A percentile compares a stretch with the other conserved stretches of the same genome.
phyloP scores from a whole-genome alignment of 306 rosid genomes.

The Medicago ruthenica region DNA sequence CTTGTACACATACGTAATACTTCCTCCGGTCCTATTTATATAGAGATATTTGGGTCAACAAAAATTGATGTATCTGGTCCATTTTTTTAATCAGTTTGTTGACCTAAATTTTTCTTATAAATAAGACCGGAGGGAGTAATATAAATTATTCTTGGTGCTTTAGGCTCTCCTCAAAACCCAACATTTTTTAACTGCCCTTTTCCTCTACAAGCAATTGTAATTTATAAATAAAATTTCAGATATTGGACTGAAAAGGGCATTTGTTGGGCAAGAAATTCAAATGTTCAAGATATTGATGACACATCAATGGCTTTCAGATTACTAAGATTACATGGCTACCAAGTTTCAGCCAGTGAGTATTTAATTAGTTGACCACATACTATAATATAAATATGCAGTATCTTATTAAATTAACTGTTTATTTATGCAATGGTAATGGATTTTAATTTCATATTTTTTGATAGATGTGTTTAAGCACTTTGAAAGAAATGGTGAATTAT shows the following conservation, averaged over 20 bases:
- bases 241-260: conserved; percentile 83
- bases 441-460: conserved; percentile 17
- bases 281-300: conserved; percentile 86
- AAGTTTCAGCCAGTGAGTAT: conserved; percentile 70
- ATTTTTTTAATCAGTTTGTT: too few relatives aligned
- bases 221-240: conserved; percentile 45
- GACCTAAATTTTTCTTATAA: too few relatives aligned
- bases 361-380: background rate
- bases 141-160: too few relatives aligned
- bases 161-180: too few relatives aligned
- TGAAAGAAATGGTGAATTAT: conserved; percentile 73
- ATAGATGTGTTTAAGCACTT: conserved; percentile 83
- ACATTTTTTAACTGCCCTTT: too few relatives aligned
- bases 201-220: background rate
- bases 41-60: too few relatives aligned
- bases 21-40: too few relatives aligned
- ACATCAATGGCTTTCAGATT: conserved; percentile 92
- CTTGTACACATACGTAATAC: too few relatives aligned
- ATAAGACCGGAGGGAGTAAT: too few relatives aligned
- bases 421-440: background rate
- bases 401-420: background rate
- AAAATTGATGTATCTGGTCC: too few relatives aligned
- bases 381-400: background rate
- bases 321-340: conserved; percentile 69
- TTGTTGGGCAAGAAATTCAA: conserved; percentile 81